Percentiles rank a stretch among this genome's conserved stretches.
Evolutionary conservation across 75 land plant genomes (phyloP).

Genomic region (Ceratopteris richardii): DNA sequence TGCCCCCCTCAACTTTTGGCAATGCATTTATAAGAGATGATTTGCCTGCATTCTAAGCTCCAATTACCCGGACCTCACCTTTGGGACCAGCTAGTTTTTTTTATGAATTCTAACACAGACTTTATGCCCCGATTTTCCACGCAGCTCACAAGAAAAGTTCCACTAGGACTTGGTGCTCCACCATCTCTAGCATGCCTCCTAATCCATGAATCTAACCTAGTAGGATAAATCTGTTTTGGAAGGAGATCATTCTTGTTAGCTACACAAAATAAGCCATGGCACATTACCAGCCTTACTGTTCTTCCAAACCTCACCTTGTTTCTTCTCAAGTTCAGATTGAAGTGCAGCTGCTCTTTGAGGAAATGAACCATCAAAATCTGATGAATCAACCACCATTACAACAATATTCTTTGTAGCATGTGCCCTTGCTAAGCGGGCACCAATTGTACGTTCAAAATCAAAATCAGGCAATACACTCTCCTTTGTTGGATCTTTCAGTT

Average conservation of each 20-base stretch:
- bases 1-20: conserved; percentile 46
- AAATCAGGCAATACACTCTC: conserved; percentile 79
- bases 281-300: conserved; percentile 66
- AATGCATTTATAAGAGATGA: conserved; percentile 85
- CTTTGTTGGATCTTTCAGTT: conserved; percentile 50
- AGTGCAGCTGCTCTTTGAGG: conserved; percentile 54
- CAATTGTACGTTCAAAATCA: conserved; percentile 72
- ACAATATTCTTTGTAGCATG: conserved; percentile 53
- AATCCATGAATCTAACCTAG: conserved; percentile 66
- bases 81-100: conserved; percentile 53
- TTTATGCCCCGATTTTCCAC: conserved; percentile 71
- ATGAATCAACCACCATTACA: conserved; percentile 66
- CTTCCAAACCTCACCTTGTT: conserved; percentile 52
- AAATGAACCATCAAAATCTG: conserved; percentile 87
- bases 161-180: conserved; percentile 51
- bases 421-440: conserved; percentile 32
- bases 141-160: conserved; percentile 76
- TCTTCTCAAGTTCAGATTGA: conserved; percentile 44
- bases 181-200: conserved; percentile 54
- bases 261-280: conserved; percentile 73
- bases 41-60: conserved; percentile 96
- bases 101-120: conserved; percentile 53
- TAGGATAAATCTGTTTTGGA: conserved; percentile 56
- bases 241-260: conserved; percentile 81
- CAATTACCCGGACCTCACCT: conserved; percentile 88